Conservation (phyloP, 164 flowering plant species). For the Warburgia ugandensis region DNA sequence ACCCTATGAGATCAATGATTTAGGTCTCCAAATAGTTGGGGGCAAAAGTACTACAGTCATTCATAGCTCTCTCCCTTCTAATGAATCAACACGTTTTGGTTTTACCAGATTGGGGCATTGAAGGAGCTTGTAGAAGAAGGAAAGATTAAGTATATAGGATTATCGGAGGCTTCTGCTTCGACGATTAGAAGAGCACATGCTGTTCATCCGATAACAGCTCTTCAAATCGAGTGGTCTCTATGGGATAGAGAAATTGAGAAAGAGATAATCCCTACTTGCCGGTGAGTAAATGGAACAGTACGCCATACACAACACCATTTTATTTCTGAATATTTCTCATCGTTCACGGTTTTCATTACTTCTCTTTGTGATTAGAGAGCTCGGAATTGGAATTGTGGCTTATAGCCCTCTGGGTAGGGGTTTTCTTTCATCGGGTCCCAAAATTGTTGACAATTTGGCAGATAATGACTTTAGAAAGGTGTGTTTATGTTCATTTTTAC, state of each 20-base stretch:
- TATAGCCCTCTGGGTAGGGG: constrained; percentile 34
- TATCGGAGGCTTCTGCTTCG: constrained; percentile 25
- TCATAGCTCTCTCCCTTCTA: neutral
- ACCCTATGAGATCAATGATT: too few species aligned
- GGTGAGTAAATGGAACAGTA: constrained; percentile 11
- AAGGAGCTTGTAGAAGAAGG: constrained; percentile 33
- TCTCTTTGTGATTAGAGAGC: too few species aligned
- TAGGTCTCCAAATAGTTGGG: too few species aligned
- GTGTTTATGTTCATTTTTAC: neutral
- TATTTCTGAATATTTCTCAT: neutral
- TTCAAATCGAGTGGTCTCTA: constrained; percentile 28
- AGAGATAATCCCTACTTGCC: constrained; percentile 33
- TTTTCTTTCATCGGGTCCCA: constrained; percentile 16
- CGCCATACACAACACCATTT: neutral
- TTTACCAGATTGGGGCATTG: constrained; percentile 22
- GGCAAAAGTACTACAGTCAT: neutral
- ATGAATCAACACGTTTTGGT: neutral
- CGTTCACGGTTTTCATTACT: neutral
- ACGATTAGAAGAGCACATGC: constrained; percentile 30
- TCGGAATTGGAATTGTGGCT: constrained; percentile 37
- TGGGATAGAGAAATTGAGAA: constrained; percentile 32
- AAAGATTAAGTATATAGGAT: constrained; percentile 27
- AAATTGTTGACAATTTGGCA: constrained; percentile 8
- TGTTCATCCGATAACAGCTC: constrained; percentile 28
- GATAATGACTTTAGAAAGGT: constrained; percentile 16